Conservation (phyloP, 176 grass and related monocot species). For the Paspalum vaginatum region DNA sequence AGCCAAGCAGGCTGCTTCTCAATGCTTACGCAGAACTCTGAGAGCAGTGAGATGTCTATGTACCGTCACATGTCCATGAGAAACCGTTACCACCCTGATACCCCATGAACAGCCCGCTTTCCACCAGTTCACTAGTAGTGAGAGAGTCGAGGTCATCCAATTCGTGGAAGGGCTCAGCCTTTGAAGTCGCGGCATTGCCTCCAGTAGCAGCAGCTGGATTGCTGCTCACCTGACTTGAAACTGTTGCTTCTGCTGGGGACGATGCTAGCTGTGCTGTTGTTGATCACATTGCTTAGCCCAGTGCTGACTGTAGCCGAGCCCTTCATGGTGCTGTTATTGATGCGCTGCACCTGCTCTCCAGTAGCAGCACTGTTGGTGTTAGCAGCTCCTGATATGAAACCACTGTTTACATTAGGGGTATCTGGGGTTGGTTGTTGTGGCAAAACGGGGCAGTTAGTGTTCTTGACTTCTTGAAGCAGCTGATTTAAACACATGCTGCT, state of each 20-base stretch:
- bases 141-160: slow-evolving; percentile 56
- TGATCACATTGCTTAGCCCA: slow-evolving; percentile 50
- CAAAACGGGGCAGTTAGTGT: slow-evolving; percentile 44
- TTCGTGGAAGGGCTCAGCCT: slow-evolving; percentile 60
- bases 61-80: slow-evolving; percentile 27
- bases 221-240: slow-evolving; percentile 88
- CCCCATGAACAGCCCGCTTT: slow-evolving; percentile 59
- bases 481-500: slow-evolving; percentile 83
- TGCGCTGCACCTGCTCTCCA: slow-evolving; percentile 28
- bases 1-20: slow-evolving; percentile 21
- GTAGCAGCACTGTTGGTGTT: slow-evolving; percentile 18
- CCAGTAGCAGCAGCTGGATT: slow-evolving; percentile 51
- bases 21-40: background rate
- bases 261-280: slow-evolving; percentile 42
- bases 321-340: slow-evolving; percentile 27
- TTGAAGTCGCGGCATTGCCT: slow-evolving; percentile 40
- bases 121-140: slow-evolving; percentile 52
- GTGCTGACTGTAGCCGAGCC: slow-evolving; percentile 18
- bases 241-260: slow-evolving; percentile 64
- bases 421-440: slow-evolving; percentile 37
- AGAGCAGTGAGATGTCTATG: background rate
- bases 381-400: slow-evolving; percentile 34
- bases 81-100: slow-evolving; percentile 43
- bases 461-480: slow-evolving; percentile 82
- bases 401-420: slow-evolving; percentile 46